Percentiles rank a stretch among this genome's conserved stretches.
Conservation (phyloP, 352 stramenopile species). For the Globisporangium canariense region DNA sequence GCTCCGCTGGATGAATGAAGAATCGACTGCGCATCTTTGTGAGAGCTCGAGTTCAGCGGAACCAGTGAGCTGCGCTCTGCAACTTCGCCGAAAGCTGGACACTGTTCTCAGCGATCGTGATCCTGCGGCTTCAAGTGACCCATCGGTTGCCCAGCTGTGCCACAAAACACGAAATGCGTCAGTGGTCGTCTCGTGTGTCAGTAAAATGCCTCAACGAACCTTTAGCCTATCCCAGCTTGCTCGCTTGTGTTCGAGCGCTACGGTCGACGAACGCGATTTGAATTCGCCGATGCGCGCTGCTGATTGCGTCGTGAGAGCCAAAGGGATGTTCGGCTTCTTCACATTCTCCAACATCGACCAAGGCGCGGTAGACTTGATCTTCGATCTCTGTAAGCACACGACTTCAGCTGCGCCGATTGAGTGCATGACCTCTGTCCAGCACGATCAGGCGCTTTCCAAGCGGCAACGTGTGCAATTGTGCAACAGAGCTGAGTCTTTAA, state of each 20-base stretch:
- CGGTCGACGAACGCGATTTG: neutral
- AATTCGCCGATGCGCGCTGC: conserved; percentile 1
- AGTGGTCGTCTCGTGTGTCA: conserved; percentile 28
- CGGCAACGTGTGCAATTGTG: conserved; percentile 28
- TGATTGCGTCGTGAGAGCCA: conserved; percentile 10
- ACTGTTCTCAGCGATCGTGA: neutral
- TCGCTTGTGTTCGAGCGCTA: conserved; percentile 23
- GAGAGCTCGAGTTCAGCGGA: conserved; percentile 15
- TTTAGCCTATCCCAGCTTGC: conserved; percentile 24
- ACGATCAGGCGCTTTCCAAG: conserved; percentile 21
- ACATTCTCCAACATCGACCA: neutral
- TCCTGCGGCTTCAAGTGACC: neutral
- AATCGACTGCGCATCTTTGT: conserved; percentile 32
- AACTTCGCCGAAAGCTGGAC: conserved; percentile 14
- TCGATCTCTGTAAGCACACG: conserved; percentile 29
- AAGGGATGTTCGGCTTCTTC: conserved; percentile 13
- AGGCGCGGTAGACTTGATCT: conserved; percentile 9
- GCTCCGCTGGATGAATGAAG: conserved; percentile 47
- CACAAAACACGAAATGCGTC: conserved; percentile 20
- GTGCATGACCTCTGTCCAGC: conserved; percentile 30
- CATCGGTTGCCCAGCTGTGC: conserved; percentile 26
- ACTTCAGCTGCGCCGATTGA: conserved; percentile 29
- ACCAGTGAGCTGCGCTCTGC: conserved; percentile 34
- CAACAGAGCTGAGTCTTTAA: conserved; percentile 17
- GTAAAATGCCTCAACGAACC: conserved; percentile 16